A percentile compares a stretch with the other conserved stretches of the same genome.
These are phyloP conservation scores for Tetrapisispora phaffii DNA, from an alignment of 805 yeast genomes.

Conservation along the genomic window DNA sequence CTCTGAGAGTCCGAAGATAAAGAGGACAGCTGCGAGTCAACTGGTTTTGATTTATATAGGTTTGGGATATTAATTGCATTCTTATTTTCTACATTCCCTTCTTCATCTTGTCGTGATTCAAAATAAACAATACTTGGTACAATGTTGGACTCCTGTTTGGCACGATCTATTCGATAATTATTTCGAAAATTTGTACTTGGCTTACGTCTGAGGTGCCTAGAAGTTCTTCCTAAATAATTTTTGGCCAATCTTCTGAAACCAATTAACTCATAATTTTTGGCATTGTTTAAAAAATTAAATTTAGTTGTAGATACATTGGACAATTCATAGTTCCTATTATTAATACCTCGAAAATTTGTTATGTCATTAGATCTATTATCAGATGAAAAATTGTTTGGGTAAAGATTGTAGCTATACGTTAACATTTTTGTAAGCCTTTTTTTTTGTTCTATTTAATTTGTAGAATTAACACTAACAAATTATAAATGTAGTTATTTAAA, in stretches of 20 bases:
- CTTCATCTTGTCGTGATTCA: neutral
- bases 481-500: neutral
- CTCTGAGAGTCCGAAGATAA: neutral
- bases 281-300: neutral
- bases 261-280: conserved; percentile 12
- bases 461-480: no score
- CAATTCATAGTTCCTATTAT: neutral
- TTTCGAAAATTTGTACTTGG: neutral
- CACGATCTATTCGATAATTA: neutral
- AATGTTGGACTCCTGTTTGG: neutral
- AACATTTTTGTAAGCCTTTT: neutral
- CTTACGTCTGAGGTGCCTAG: conserved; percentile 2
- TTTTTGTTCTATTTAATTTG: neutral
- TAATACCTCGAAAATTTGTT: neutral
- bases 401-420: neutral
- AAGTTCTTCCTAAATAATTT: conserved; percentile 9
- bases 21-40: neutral
- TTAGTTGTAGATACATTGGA: neutral
- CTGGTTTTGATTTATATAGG: neutral
- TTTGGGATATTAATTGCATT: neutral
- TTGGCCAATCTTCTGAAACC: conserved; percentile 25
- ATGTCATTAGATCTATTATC: neutral
- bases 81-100: neutral
- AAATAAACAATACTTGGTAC: conserved; percentile 1
- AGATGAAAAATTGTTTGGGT: neutral